Conservation (phyloP, 441 rosid species). For the Macaranga tanarius region DNA sequence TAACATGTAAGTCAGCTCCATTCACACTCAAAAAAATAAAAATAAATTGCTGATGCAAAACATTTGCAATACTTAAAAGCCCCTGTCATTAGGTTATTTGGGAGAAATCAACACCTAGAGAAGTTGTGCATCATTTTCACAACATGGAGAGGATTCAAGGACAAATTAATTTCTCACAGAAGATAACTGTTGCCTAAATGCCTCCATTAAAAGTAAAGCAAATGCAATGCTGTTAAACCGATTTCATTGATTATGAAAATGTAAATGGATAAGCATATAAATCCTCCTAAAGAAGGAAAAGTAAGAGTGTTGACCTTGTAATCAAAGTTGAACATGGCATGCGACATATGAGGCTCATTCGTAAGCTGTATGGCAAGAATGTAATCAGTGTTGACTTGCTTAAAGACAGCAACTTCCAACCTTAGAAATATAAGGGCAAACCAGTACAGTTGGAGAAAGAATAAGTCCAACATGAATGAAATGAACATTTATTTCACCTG, state of each 20-base stretch:
- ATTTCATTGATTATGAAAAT: background rate
- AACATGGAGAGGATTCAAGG: background rate
- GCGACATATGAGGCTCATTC: constrained; percentile 80
- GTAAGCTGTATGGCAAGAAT: constrained; percentile 56
- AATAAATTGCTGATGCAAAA: background rate
- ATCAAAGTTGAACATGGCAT: constrained; percentile 85
- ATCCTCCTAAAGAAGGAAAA: background rate
- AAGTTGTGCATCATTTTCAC: background rate
- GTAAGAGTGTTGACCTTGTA: constrained; percentile 58
- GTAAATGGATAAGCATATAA: background rate
- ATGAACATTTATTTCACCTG: constrained; percentile 42
- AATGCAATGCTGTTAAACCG: background rate
- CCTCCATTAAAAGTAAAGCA: background rate
- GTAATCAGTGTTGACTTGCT: constrained; percentile 17
- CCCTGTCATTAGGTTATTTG: background rate
- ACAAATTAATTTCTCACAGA: background rate
- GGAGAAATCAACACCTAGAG: background rate
- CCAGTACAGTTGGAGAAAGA: background rate
- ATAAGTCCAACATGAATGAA: background rate
- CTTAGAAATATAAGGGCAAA: background rate
- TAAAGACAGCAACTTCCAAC: background rate
- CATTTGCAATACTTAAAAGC: background rate
- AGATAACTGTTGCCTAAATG: background rate
- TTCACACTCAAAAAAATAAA: background rate
- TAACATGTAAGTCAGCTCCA: background rate